Conservation (phyloP, 169 alveolate genomes). For the Fabrea salina region DNA sequence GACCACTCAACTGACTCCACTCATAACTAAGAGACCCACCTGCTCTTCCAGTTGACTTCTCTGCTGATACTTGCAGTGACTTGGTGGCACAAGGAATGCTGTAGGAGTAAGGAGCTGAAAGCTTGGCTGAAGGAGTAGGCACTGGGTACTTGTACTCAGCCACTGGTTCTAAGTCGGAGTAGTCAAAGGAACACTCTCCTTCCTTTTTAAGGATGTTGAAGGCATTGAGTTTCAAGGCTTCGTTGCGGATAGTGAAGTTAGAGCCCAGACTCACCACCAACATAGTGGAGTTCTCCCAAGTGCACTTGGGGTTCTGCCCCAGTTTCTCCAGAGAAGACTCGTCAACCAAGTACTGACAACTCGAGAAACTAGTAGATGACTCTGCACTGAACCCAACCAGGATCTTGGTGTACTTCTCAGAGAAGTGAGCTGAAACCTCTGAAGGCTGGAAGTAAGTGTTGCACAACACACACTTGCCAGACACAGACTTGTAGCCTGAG, state of each 20-base stretch:
- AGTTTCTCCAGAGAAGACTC: not conserved
- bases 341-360: not conserved
- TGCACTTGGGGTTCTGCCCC: not conserved
- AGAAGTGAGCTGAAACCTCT: slow-evolving; percentile 1
- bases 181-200: not conserved
- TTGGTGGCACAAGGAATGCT: not conserved
- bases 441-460: not conserved
- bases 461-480: not conserved
- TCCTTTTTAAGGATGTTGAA: not conserved
- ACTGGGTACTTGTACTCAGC: not conserved
- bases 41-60: not conserved
- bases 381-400: not conserved
- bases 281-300: not conserved
- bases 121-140: not conserved
- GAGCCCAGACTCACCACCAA: not conserved
- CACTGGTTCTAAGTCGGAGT: not conserved
- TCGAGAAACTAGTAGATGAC: not conserved
- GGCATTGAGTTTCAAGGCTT: not conserved
- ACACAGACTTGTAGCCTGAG: not conserved
- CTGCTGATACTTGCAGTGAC: not conserved
- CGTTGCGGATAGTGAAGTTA: not conserved
- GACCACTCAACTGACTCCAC: not conserved
- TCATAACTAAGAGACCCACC: not conserved
- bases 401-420: not conserved
- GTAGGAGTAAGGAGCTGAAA: not conserved